Conservation (phyloP, 2,329 filamentous ascomycete species). For the Botrytis paeoniae region DNA sequence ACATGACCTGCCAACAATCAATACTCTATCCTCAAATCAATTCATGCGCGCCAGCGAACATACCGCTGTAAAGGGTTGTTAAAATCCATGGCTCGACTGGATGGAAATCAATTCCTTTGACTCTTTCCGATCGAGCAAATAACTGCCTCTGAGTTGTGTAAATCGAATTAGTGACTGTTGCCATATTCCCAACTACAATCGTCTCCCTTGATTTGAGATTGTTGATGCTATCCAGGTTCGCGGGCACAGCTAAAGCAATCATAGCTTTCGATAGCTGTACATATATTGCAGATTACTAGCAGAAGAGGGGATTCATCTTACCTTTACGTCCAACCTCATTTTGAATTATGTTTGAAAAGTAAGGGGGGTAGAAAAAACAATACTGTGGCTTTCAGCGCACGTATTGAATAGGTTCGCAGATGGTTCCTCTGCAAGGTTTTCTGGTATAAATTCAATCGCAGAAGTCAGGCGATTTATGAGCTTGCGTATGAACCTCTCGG, state of each 20-base stretch:
- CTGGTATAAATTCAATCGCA: background rate
- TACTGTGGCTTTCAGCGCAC: slow-evolving; percentile 28
- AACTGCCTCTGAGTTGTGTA: slow-evolving; percentile 64
- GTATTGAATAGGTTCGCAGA: slow-evolving; percentile 19
- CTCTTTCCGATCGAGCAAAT: slow-evolving; percentile 88
- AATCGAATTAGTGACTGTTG: slow-evolving; percentile 37
- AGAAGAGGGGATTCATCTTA: slow-evolving; percentile 37
- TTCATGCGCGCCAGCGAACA: slow-evolving; percentile 37
- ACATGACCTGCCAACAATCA: slow-evolving; percentile 70
- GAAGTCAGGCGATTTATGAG: background rate
- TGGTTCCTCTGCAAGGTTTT: slow-evolving; percentile 21
- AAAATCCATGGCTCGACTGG: slow-evolving; percentile 95
- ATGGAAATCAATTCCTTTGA: slow-evolving; percentile 97
- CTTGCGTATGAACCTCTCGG: background rate
- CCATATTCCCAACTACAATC: slow-evolving; percentile 27
- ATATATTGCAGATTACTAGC: background rate
- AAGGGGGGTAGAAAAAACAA: slow-evolving; percentile 26
- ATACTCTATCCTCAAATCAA: slow-evolving; percentile 22
- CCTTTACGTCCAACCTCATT: slow-evolving; percentile 61
- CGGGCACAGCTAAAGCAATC: slow-evolving; percentile 16
- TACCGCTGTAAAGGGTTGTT: slow-evolving; percentile 94
- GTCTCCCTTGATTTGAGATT: slow-evolving; percentile 30
- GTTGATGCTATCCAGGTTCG: slow-evolving; percentile 18
- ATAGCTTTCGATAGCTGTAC: background rate
- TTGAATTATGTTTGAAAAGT: slow-evolving; percentile 31